These are phyloP conservation scores for Avena eriantha DNA, from an alignment of 176 grass and related monocot genomes.

Conservation along the genomic window DNA sequence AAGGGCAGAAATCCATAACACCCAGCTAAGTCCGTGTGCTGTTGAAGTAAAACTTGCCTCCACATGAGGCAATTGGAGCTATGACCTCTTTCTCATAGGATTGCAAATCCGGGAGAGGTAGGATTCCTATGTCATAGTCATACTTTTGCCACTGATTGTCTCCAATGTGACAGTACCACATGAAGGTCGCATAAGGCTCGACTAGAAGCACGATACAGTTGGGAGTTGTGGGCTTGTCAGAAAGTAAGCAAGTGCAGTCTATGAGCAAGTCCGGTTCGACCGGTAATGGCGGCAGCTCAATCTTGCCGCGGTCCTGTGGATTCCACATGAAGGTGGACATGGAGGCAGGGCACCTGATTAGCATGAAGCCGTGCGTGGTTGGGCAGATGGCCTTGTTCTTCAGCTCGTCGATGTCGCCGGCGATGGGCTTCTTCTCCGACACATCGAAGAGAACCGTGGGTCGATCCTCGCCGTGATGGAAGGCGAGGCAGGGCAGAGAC, in stretches of 20 bases:
- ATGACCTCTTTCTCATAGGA: constrained; percentile 3
- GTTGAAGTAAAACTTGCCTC: constrained; percentile 13
- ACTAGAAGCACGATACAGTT: constrained; percentile 10
- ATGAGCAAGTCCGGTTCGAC: not conserved
- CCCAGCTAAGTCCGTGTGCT: not conserved
- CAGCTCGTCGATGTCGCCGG: not conserved
- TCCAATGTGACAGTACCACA: constrained; percentile 8
- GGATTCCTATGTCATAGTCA: not conserved
- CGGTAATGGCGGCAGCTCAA: not conserved
- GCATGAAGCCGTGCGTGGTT: not conserved
- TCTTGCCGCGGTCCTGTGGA: not conserved
- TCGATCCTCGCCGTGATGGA: not conserved
- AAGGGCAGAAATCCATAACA: not conserved
- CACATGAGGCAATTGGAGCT: not conserved
- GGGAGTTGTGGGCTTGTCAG: not conserved
- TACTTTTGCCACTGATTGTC: not conserved
- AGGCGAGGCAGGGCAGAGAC: not conserved
- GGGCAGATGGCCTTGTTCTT: not conserved
- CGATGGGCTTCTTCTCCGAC: not conserved
- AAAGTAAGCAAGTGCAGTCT: not conserved
- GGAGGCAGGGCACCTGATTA: not conserved
- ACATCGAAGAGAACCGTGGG: not conserved
- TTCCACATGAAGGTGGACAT: not conserved
- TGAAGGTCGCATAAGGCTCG: constrained; percentile 14
- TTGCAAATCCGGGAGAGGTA: not conserved